Evolutionary conservation across 768 basidiomycete species (phyloP), one percentile per base, ranked within the genome.

Genomic region (Termitomyces sp.): DNA sequence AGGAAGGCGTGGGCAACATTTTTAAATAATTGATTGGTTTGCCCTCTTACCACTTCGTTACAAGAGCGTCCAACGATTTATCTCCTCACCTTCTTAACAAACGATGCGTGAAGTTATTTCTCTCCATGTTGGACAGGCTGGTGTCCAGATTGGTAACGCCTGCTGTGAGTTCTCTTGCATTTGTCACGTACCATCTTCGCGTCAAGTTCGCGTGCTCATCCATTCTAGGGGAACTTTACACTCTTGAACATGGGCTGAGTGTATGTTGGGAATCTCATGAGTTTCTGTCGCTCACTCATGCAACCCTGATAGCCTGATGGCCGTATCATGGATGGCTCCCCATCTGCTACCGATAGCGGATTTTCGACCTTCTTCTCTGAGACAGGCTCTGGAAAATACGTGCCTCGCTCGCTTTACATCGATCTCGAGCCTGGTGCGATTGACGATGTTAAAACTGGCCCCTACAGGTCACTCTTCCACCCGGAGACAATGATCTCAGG

Each of bases 331-430:
- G 90, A 92, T 67, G 83, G 83, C 59, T 87, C 92, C 13, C 84
- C 87, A 46, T 87, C 89, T 55, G 77, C 80, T 60, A 84, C 83
- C 66, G 90, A 94, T 67, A 88, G 85, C 76, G 97, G 97, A 69
- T 98, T 99, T 85, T 92, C 89, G 74, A 99, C 97, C 64, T 99
- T 99, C 83, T 99, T 99, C 82, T 96, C 94, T 40, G 97, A 99
- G 82, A 98, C 96, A 4, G 85, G 87, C 35, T 88, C 93, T 56
- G 96, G 95, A 63, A 97, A 97, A 80, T 91, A 97, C 75, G 96
- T 98, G 60, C 97, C 97, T 54, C 87, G 97, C 68, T 97, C 95
- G 46, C 85, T 99, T 66, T 98, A 98, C 80, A 87, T 99, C 61
- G 94, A 96, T 75, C 86, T 95, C 38, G 96, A 98, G 76, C 96